Evolutionary conservation across 2,329 filamentous ascomycete genomes (phyloP), one percentile per base, ranked within the genome.

Genomic region (Aspergillus uvarum): DNA sequence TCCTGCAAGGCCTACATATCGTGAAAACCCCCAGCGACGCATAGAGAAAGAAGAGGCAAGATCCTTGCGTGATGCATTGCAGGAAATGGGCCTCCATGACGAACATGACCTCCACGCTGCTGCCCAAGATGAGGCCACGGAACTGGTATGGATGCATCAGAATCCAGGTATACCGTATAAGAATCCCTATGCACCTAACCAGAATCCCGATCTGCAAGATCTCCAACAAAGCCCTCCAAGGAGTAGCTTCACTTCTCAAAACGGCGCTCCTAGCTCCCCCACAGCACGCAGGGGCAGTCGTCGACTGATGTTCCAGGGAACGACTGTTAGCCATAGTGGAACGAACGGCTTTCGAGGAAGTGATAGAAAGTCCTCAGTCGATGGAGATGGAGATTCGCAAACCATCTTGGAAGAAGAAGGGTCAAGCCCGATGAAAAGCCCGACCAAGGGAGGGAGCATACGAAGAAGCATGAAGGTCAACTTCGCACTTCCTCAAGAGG

Each of bases 121-220:
- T 11, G 86, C 86, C 14, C 83, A 86, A 66, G 81, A 86, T 55
- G 86, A 89, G 70, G 86, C 86, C 12, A 83, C 84, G 0, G 83
- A 87, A 65, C 76, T 88, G 38, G 86, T 89, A n/a, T 85, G 82
- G 81, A 84, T 83, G 68, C 86, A 88, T 69, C 81, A 81, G 64
- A 83, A 85, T 64, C 81, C 84, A 12, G 78, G 80, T 6, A 74
- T 81, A 29, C 75, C 80, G 2, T 78, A 76, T 49, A 78, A 77
- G 54, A 82, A 82, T 61, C 80, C 83, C 16, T 76, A 80, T 64
- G 78, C 76, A 11, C 72, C 79, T 8, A 81, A 80, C 63, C 71
- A 69, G 63, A 81, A 81, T 58, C 79, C 79, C 0, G 79, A 81
- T 59, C 51, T 74, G 47, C 62, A 71, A 65, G 59, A 59, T 26